Evolutionary conservation across 1,139 yeast genomes (phyloP), one percentile per base, ranked within the genome.

Genomic region (Saccharomyces hybrid): DNA sequence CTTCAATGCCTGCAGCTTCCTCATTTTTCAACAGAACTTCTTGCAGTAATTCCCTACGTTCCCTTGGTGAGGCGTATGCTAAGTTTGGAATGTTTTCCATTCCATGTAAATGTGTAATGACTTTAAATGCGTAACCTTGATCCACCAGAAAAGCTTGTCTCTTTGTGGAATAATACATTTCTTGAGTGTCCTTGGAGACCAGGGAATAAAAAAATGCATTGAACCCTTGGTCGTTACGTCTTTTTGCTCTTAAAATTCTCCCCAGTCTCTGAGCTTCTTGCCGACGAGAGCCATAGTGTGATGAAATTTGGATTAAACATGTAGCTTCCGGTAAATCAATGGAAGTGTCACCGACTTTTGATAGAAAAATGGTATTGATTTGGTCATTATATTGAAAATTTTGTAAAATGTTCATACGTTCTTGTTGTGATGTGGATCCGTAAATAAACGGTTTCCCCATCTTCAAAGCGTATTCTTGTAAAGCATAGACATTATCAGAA

Each of bases 261-360:
- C 99, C 99, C 62, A 95, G 76, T 60, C 99, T 77, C 71, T 95
- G 99, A 0, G 99, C 99, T 69, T 95, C 99, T 73, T 95, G 99
- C 77, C 99, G 84, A 78, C 99, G 86, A n/a, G 97, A 89, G 53
- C 99, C 99, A 69, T 95, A 95, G 72, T 95, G 99, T 1, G 98
- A 90, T 3, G 97, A 90, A 26, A 95, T 93, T 72, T 95, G 99
- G 66, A 95, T 95, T 67, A 95, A 78, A 69, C 99, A 95, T 0
- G 99, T 95, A 0, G 99, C 99, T 68, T 95, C 99, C 0, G 99
- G 99, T 61, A 95, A 78, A 76, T 95, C 99, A 69, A 95, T 93
- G 2, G 96, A 88, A 0, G 99, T 95, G 69, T 95, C 99, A 58
- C 99, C 99, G 51, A 95, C 99, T 71, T 95, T 95, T 2, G 97